These are phyloP conservation scores for Pisolithus microcarpus DNA, from an alignment of 768 basidiomycete species.

Conservation along the genomic window DNA sequence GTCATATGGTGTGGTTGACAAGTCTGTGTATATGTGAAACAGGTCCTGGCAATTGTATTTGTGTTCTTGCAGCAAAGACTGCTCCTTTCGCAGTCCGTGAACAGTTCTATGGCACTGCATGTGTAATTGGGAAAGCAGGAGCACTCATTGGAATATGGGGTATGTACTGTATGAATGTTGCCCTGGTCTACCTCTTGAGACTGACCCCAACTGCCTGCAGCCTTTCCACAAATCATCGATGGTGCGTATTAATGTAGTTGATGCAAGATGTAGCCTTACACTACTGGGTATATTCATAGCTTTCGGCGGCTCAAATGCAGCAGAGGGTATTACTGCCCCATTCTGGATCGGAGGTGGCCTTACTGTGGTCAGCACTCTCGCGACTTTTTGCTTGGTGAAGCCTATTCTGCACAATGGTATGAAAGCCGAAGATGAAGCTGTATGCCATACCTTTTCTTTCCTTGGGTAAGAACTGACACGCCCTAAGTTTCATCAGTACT, in stretches of 20 bases:
- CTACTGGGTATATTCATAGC: constrained; percentile 26
- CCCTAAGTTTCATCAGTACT: constrained; percentile 69
- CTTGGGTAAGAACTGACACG: neutral
- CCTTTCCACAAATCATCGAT: too few relatives aligned
- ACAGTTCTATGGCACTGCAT: too few relatives aligned
- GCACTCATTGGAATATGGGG: too few relatives aligned
- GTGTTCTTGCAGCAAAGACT: too few relatives aligned
- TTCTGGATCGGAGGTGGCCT: constrained; percentile 84
- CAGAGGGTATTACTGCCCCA: constrained; percentile 72
- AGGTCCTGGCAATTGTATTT: too few relatives aligned
- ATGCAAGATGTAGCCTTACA: too few relatives aligned
- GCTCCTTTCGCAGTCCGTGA: too few relatives aligned
- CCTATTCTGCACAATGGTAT: constrained; percentile 75
- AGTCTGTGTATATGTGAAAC: too few relatives aligned
- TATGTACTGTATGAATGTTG: too few relatives aligned
- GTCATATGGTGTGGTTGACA: constrained; percentile 20
- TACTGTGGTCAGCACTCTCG: constrained; percentile 67
- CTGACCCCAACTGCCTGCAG: too few relatives aligned
- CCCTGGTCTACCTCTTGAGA: constrained; percentile 24
- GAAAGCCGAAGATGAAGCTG: constrained; percentile 62
- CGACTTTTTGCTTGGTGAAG: constrained; percentile 65
- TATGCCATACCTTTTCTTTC: constrained; percentile 28
- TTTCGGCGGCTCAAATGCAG: constrained; percentile 49
- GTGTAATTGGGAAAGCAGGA: too few relatives aligned
- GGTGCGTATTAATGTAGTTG: too few relatives aligned